A percentile compares a stretch with the other conserved stretches of the same genome.
Evolutionary conservation across 176 grass and related monocot genomes (phyloP).

Genomic region (Carex pumila): DNA sequence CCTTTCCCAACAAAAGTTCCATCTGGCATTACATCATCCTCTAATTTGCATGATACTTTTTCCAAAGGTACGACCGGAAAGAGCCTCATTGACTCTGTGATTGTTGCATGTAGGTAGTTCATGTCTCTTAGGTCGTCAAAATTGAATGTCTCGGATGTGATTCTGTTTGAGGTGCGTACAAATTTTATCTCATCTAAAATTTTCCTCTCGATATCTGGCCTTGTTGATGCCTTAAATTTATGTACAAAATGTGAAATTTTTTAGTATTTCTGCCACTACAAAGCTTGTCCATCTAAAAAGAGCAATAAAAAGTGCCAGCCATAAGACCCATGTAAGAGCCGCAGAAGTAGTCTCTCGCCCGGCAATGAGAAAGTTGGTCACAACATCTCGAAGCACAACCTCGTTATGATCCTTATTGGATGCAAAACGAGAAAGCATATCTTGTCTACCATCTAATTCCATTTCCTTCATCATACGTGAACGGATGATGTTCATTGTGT

Average conservation of each 20-base stretch:
- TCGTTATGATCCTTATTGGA: conserved; percentile 5
- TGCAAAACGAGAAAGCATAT: conserved; percentile 27
- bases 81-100: conserved; percentile 34
- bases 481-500: conserved; percentile 23
- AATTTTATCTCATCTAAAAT: conserved; percentile 16
- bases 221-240: neutral
- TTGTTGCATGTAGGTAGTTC: conserved; percentile 29
- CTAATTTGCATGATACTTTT: conserved; percentile 31
- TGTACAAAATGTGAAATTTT: neutral
- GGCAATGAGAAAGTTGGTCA: conserved; percentile 32
- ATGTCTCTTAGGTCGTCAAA: conserved; percentile 27
- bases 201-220: conserved; percentile 10
- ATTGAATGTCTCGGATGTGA: neutral
- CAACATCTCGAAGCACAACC: conserved; percentile 26
- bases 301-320: neutral
- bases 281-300: neutral
- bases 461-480: conserved; percentile 9
- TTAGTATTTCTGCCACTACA: neutral
- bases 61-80: conserved; percentile 28
- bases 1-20: conserved; percentile 31
- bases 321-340: conserved; percentile 43
- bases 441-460: neutral
- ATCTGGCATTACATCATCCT: conserved; percentile 38
- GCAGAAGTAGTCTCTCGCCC: conserved; percentile 37
- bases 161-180: neutral